Percentiles rank a stretch among this genome's conserved stretches.
Evolutionary conservation across 2,329 filamentous ascomycete species (phyloP).

Genomic region (Cytospora mali): DNA sequence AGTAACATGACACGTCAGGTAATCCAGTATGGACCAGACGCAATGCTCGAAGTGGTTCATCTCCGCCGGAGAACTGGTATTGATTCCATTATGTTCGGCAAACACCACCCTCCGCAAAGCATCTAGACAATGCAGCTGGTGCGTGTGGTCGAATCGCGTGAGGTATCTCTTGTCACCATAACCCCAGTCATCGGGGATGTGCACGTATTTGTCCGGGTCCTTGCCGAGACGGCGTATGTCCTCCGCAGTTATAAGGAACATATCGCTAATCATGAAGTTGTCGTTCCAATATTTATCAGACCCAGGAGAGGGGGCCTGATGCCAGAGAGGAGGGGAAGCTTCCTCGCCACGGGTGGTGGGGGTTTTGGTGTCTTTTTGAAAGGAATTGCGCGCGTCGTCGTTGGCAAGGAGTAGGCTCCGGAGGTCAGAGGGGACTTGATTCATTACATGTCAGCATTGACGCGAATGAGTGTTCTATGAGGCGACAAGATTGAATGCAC

Average conservation of each 20-base stretch:
- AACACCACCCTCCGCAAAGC: constrained; percentile 7
- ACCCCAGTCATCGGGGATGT: constrained; percentile 2
- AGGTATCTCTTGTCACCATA: constrained; percentile 11
- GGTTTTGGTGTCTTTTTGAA: constrained; percentile 7
- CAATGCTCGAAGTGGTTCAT: constrained; percentile 19
- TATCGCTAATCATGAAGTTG: constrained; percentile 13
- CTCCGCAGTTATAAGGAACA: constrained; percentile 14
- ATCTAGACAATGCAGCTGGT: constrained; percentile 15
- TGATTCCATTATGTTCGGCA: constrained; percentile 5
- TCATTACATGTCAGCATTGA: not conserved
- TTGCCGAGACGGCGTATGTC: constrained; percentile 11
- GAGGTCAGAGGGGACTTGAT: not conserved
- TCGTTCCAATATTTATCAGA: constrained; percentile 12
- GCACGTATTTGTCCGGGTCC: constrained; percentile 8
- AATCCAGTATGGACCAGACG: constrained; percentile 15
- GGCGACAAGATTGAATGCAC: not conserved
- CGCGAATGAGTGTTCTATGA: not conserved
- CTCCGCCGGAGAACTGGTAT: constrained; percentile 4
- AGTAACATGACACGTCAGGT: constrained; percentile 15
- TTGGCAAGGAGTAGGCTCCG: not conserved
- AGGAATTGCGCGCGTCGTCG: constrained; percentile 1
- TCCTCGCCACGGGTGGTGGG: constrained; percentile 13
- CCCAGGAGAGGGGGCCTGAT: not conserved
- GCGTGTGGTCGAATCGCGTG: constrained; percentile 18
- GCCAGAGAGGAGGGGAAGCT: not conserved